Percentiles rank a stretch among this genome's conserved stretches.
Conservation (phyloP, 352 stramenopile species). For the Globisporangium yorkense region DNA sequence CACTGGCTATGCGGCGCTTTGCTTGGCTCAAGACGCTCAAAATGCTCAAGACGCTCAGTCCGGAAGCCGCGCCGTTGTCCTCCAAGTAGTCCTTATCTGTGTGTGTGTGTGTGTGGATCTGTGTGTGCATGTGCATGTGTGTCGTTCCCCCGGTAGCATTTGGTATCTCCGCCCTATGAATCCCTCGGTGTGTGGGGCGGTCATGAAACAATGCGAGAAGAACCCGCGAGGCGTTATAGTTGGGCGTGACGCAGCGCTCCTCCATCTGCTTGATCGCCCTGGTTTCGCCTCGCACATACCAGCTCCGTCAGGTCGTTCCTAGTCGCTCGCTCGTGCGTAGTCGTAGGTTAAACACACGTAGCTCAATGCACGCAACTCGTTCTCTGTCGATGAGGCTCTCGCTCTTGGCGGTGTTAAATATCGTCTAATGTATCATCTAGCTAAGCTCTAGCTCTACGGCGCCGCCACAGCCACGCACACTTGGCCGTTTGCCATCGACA, state of each 20-base stretch:
- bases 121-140: slow-evolving; percentile 4
- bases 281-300: slow-evolving; percentile 62
- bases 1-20: too few species aligned
- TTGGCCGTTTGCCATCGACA: slow-evolving; percentile 4
- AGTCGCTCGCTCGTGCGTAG: slow-evolving; percentile 2
- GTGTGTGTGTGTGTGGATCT: background rate
- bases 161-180: slow-evolving; percentile 86
- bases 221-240: slow-evolving; percentile 64
- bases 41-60: too few species aligned
- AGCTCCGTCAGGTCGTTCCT: slow-evolving; percentile 5
- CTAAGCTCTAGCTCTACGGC: background rate
- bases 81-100: background rate
- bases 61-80: too few species aligned
- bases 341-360: background rate
- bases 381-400: too few species aligned
- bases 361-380: background rate
- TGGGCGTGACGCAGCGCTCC: slow-evolving; percentile 55
- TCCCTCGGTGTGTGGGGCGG: slow-evolving; percentile 54
- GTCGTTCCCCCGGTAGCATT: slow-evolving; percentile 36
- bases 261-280: slow-evolving; percentile 72
- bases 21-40: too few species aligned
- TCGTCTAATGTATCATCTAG: background rate
- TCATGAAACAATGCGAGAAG: slow-evolving; percentile 84
- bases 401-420: slow-evolving; percentile 1
- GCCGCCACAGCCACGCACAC: slow-evolving; percentile 2